Conservation (phyloP, 1,139 yeast species). For the Geotrichum reessii region DNA sequence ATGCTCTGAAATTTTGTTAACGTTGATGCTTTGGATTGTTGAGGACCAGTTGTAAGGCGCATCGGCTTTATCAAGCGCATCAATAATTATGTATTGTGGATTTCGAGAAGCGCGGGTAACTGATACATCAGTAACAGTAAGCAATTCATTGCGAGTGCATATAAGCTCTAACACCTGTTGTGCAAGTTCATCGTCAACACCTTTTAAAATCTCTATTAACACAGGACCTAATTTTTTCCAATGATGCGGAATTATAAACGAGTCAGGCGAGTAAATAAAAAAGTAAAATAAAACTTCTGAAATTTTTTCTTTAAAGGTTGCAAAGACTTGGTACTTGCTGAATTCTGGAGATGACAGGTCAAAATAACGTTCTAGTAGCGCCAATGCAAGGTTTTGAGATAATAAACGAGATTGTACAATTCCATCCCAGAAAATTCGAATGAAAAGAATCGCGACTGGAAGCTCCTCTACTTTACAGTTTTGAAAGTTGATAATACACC, state of each 20-base stretch:
- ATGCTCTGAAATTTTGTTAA: slow-evolving; percentile 22
- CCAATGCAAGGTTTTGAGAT: slow-evolving; percentile 31
- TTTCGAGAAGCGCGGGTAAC: slow-evolving; percentile 24
- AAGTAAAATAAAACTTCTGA: slow-evolving; percentile 32
- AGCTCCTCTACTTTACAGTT: slow-evolving; percentile 44
- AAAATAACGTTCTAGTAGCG: slow-evolving; percentile 22
- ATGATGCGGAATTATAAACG: slow-evolving; percentile 68
- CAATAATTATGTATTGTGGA: slow-evolving; percentile 22
- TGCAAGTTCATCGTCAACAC: slow-evolving; percentile 23
- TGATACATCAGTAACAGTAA: slow-evolving; percentile 27
- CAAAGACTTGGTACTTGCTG: slow-evolving; percentile 11
- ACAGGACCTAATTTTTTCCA: slow-evolving; percentile 63
- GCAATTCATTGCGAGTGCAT: slow-evolving; percentile 30
- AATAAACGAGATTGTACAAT: slow-evolving; percentile 45
- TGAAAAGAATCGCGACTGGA: slow-evolving; percentile 52
- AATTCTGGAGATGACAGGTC: slow-evolving; percentile 13
- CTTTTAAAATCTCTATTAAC: slow-evolving; percentile 40
- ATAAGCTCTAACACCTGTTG: slow-evolving; percentile 27
- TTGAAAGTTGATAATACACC: slow-evolving; percentile 55
- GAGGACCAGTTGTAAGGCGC: slow-evolving; percentile 23
- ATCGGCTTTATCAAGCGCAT: slow-evolving; percentile 23
- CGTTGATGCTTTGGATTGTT: slow-evolving; percentile 23
- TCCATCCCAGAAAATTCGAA: slow-evolving; percentile 69
- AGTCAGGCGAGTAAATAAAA: slow-evolving; percentile 53
- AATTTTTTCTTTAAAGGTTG: slow-evolving; percentile 11